Base-by-base conservation (phyloP, 1,284 basidiomycete genomes). In the Microbotryum violaceum region DNA sequence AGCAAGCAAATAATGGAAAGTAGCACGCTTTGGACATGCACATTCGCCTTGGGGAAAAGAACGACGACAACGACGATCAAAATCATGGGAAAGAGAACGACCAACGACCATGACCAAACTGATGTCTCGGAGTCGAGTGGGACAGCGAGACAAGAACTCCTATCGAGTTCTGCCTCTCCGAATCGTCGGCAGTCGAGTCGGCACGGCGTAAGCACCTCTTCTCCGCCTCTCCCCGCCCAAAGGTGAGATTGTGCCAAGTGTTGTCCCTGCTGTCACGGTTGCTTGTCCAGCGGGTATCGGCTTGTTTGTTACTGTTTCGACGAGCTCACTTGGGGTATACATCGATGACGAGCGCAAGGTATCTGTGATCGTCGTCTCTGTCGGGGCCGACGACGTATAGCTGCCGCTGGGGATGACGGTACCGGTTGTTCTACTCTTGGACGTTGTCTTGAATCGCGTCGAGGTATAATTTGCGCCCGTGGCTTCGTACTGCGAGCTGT, bases 351-450 rank as follows among this genome's bases (percentile, higher is more conserved):
- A n/a, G 51, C 20, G 14, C 10, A n/a, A 7, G 7, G 14, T 18
- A 18, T 42, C 12, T 20, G 31, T 53, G 50, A n/a, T 42, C 2
- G 18, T 54, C 27, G 54, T 7, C 2, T 29, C 12, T 6, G 8
- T 10, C n/a, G 27, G 51, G 9, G 9, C 6, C 18, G 27, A 33
- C 4, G 27, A 16, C 27, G 51, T 20, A 25, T 50, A 29, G 25
- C 33, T 46, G 6, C 20, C 18, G 7, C 63, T 65, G 7, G 66
- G 66, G 27, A 68, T 59, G 51, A 68, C 66, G 27, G 63, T 65
- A 4, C 66, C 66, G 0, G 57, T 61, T 21, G 62, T 61, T 6
- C n/a, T 47, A 5, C 44, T 57, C 3, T n/a, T 33, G 4, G 53
- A 54, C 5, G 58, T 47, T 1, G 53, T 42, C 29, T 54, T 45